Percentiles rank a stretch among this genome's conserved stretches.
Evolutionary conservation across 768 basidiomycete genomes (phyloP).

Genomic region (Leucogyrophana mollusca): DNA sequence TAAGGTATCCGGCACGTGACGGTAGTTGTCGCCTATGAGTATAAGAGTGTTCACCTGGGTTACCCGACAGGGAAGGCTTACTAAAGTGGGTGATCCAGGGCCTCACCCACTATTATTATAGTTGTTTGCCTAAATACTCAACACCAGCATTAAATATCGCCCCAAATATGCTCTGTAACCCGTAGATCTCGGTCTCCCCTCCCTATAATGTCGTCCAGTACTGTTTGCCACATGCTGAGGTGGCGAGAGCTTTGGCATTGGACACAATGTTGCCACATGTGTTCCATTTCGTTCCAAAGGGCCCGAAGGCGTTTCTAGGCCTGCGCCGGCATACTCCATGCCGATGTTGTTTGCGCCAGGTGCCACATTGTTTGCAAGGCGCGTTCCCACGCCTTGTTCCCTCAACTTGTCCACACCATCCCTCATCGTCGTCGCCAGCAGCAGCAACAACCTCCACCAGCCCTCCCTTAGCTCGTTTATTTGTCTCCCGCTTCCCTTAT

Average conservation of each 20-base stretch:
- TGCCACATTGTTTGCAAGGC: neutral
- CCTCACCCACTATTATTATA: neutral
- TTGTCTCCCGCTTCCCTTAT: neutral
- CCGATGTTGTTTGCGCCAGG: neutral
- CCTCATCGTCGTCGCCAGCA: neutral
- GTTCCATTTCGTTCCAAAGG: neutral
- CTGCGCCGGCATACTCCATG: neutral
- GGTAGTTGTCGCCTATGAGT: too few species aligned
- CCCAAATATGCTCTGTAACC: too few species aligned
- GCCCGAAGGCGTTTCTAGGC: neutral
- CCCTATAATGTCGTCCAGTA: too few species aligned
- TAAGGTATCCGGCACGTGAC: too few species aligned
- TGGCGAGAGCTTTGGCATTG: too few species aligned
- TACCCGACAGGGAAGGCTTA: conserved; percentile 3
- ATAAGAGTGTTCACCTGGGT: neutral
- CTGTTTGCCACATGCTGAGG: too few species aligned
- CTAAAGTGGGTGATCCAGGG: neutral
- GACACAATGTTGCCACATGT: neutral
- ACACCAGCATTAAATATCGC: too few species aligned
- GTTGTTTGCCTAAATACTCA: too few species aligned
- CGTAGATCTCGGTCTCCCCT: too few species aligned
- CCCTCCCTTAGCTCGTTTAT: neutral
- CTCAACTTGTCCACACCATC: neutral
- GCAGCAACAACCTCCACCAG: neutral
- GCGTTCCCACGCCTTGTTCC: neutral